Conservation (phyloP, 169 alveolate species). For the Plasmodium gonderi region DNA sequence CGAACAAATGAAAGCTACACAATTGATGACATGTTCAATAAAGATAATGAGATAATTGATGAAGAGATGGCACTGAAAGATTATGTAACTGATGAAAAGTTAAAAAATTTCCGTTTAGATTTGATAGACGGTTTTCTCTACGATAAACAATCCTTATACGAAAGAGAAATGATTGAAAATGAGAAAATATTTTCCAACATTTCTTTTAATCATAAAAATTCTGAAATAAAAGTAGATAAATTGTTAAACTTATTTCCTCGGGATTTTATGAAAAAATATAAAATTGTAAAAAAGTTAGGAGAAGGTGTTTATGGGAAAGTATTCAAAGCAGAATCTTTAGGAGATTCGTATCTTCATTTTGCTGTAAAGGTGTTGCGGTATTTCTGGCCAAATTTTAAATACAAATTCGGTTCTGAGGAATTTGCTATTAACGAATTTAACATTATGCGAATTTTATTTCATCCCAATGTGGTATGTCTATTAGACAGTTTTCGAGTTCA, state of each 20-base stretch:
- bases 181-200: conserved; percentile 37
- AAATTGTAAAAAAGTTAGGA: conserved; percentile 79
- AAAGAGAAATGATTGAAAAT: conserved; percentile 62
- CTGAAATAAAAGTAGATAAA: conserved; percentile 31
- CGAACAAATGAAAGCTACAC: neutral
- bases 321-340: conserved; percentile 74
- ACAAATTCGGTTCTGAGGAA: conserved; percentile 64
- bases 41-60: neutral
- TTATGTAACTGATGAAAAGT: conserved; percentile 58
- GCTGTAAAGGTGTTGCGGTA: conserved; percentile 53
- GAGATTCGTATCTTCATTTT: conserved; percentile 55
- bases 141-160: conserved; percentile 64
- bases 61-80: conserved; percentile 4
- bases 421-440: conserved; percentile 64
- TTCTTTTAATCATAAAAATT: conserved; percentile 36
- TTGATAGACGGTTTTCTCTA: conserved; percentile 40
- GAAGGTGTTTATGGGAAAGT: conserved; percentile 88
- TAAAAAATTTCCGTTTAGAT: conserved; percentile 30
- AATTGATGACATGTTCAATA: neutral
- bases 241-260: conserved; percentile 64
- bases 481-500: conserved; percentile 59
- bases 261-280: conserved; percentile 71
- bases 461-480: conserved; percentile 62
- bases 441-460: conserved; percentile 54
- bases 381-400: conserved; percentile 68